Evolutionary conservation across 345 rosid genomes (phyloP), one percentile per base, ranked within the genome.

Genomic region (Citrus glauca): DNA sequence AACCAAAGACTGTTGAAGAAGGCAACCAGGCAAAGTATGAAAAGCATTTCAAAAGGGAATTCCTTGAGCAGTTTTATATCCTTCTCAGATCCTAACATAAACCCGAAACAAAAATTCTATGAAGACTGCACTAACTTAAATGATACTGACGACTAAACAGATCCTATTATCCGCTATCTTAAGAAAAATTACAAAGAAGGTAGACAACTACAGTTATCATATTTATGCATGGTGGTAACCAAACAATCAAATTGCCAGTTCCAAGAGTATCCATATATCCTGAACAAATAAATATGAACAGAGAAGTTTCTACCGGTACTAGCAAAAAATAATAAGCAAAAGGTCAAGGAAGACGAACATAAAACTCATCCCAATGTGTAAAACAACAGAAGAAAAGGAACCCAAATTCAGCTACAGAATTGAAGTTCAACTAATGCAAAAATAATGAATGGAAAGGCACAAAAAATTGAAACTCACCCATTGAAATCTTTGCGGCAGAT

Each of bases 391-490:
- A 17, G 25, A 20, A 62, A 14, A 74, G 14, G 28, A 74, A 74
- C 27, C 60, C n/a, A 69, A 17, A 17, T 48, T 20, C 56, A 37
- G 65, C 50, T 33, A 6, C 24, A 24, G 75, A 55, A 55, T 6
- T 37, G 66, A 61, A 61, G 25, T 61, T 37, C 17, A 73, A 37
- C 37, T 25, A 57, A 63, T 4, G 17, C 67, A 42, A 5, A 7
- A 42, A 73, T 25, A 25, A 48, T 42, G 7, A 13, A 48, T 7
- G 4, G 45, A 11, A 8, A 59, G 16, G 24, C 27, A 38, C 20
- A 73, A 50, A 61, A 19, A 73, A 32, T 7, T 5, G 35, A 30
- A 60, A 77, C 78, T 67, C 60, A 77, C 84, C 71, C 81, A 74
- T 73, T 10, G 78, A 70, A 70, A 45, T 45, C 24, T 37, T 66